Percentiles rank a stretch among this genome's conserved stretches.
These are phyloP conservation scores for Fragilariopsis cylindrus DNA, from an alignment of 108 stramenopile species.

Conservation along the genomic window DNA sequence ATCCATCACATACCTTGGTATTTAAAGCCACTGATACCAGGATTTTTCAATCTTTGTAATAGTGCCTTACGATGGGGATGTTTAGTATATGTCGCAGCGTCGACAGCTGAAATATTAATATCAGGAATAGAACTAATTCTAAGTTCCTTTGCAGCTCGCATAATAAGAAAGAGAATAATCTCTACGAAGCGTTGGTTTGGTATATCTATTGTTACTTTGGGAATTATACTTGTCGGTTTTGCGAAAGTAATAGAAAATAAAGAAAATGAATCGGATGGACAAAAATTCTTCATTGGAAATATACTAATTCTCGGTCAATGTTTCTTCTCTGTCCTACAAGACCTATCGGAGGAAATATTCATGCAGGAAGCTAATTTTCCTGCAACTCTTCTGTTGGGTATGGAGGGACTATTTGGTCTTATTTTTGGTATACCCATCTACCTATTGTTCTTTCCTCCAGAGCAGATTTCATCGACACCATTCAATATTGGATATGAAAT, in stretches of 20 bases:
- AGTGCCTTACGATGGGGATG: constrained; percentile 41
- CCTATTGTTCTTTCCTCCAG: constrained; percentile 3
- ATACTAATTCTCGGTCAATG: constrained; percentile 38
- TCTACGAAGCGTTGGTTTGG: constrained; percentile 39
- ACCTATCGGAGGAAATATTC: constrained; percentile 48
- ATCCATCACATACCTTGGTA: constrained; percentile 24
- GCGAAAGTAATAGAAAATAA: constrained; percentile 18
- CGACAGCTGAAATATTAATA: constrained; percentile 54
- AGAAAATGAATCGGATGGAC: constrained; percentile 12
- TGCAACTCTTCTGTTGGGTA: constrained; percentile 39
- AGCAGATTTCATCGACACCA: constrained; percentile 13
- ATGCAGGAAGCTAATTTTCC: constrained; percentile 51
- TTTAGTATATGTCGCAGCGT: constrained; percentile 42
- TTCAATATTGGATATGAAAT: constrained; percentile 11
- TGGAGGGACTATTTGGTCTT: constrained; percentile 46
- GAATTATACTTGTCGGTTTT: constrained; percentile 29
- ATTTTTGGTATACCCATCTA: constrained; percentile 31
- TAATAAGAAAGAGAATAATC: constrained; percentile 32
- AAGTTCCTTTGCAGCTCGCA: constrained; percentile 34
- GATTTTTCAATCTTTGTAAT: constrained; percentile 35
- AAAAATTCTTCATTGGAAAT: constrained; percentile 29
- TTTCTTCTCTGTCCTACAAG: constrained; percentile 41
- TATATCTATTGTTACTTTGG: constrained; percentile 28
- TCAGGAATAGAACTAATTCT: constrained; percentile 45
- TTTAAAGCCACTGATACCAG: constrained; percentile 23